Conservation (phyloP, 192 early-diverging fungal genomes). For the Coemansia sp. region DNA sequence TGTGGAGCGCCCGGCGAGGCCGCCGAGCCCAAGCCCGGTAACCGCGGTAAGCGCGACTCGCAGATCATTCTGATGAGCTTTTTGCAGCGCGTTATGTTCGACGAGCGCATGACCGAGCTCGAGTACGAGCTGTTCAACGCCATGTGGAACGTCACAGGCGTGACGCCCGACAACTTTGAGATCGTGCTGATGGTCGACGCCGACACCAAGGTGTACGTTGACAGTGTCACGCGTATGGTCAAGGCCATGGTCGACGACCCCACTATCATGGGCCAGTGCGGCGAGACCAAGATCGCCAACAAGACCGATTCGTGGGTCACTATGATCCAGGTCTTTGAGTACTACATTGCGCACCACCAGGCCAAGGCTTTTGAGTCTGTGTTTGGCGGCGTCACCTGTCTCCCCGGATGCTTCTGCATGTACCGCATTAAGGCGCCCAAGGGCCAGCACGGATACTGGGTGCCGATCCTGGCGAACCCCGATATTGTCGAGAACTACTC, state of each 20-base stretch:
- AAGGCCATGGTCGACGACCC: conserved; percentile 93
- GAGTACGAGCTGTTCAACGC: conserved; percentile 98
- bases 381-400: conserved; percentile 96
- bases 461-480: conserved; percentile 90
- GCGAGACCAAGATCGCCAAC: conserved; percentile 95
- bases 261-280: conserved; percentile 94
- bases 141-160: conserved; percentile 99
- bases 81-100: conserved; percentile 95
- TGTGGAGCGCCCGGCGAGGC: conserved; percentile 85
- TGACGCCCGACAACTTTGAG: conserved; percentile 98
- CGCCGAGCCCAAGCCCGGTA: conserved; percentile 80
- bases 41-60: conserved; percentile 98
- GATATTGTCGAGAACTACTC: conserved; percentile 90
- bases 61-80: conserved; percentile 99
- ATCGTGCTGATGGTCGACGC: conserved; percentile 98
- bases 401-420: conserved; percentile 99
- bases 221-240: conserved; percentile 96
- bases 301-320: conserved; percentile 95
- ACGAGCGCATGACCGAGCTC: conserved; percentile 90
- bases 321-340: conserved; percentile 99
- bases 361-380: conserved; percentile 98
- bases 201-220: conserved; percentile 91
- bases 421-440: conserved; percentile 93
- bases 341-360: conserved; percentile 97
- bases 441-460: conserved; percentile 85